Evolutionary conservation across 2,329 filamentous ascomycete genomes (phyloP).

Genomic region (Fusarium pseudoanthophilum): DNA sequence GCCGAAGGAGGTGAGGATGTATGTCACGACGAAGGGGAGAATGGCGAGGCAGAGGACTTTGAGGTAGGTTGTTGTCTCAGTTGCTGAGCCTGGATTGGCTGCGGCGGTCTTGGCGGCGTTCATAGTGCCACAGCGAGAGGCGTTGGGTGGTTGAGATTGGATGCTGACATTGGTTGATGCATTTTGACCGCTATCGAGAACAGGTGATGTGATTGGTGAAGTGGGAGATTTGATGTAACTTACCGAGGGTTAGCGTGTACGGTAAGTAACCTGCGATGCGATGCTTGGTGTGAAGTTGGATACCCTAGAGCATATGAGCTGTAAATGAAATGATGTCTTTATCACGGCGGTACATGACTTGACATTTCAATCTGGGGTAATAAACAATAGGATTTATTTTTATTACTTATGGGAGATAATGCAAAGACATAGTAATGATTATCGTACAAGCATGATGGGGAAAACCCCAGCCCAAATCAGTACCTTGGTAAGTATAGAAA

Average conservation of each 20-base stretch:
- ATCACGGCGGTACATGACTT: background rate
- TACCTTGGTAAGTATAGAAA: no score
- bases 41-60: background rate
- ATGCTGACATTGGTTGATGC: background rate
- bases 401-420: no score
- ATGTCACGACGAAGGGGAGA: slow-evolving; percentile 18
- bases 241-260: background rate
- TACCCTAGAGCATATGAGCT: background rate
- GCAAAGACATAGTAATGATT: no score
- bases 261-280: no score
- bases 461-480: no score
- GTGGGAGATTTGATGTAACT: background rate
- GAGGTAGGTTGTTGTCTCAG: background rate
- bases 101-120: background rate
- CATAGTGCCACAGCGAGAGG: slow-evolving; percentile 1
- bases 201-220: background rate
- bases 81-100: background rate
- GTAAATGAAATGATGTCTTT: no score
- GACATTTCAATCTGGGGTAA: fast-evolving
- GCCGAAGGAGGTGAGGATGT: slow-evolving; percentile 1
- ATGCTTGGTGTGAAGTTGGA: no score
- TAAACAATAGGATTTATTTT: fast-evolving
- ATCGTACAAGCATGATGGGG: no score
- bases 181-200: background rate
- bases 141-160: background rate